Evolutionary conservation across 2,329 filamentous ascomycete species (phyloP), one percentile per base, ranked within the genome.

Genomic region (Penicillium crustosum): DNA sequence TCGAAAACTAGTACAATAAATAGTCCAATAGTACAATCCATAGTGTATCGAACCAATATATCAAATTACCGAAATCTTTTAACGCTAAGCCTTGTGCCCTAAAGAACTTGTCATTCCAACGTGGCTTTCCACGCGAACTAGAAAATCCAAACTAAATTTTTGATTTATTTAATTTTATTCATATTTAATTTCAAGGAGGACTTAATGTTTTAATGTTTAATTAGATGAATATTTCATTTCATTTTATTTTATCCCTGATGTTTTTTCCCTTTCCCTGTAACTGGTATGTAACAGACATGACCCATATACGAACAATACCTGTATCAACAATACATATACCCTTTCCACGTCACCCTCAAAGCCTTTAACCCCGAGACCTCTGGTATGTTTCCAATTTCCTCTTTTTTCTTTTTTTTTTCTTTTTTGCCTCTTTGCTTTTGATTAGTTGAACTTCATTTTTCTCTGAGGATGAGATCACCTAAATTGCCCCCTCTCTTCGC

Each of bases 391-490:
- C 51, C 49, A 52, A 57, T 56, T 55, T 45, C 49, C 52, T 61
- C 49, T 48, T 57, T 35, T 31, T 48, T 62, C 57, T 33, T 33
- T 33, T 31, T 56, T 27, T 29, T 47, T 63, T 59, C 3, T 31
- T 31, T 33, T 60, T 59, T 49, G 55, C 58, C 55, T 58, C 58
- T 57, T 57, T 57, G 33, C 54, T 45, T 59, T 53, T 53, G 49
- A 57, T 57, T 57, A 57, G 55, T 51, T 51, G 51, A 33, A 35
- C 42, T 27, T 41, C 43, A 23, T 39, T 42, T 44, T 54, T 43
- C 36, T 38, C 21, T 38, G 47, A 52, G 49, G 25, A 53, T 57
- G 48, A 53, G 63, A 65, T 66, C 64, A 66, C 63, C 62, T 53
- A 57, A 52, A 53, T 61, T 59, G 59, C 57, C 60, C 61, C 58